Evolutionary conservation across 2,329 filamentous ascomycete species (phyloP), one percentile per base, ranked within the genome.

Genomic region (Fusarium phyllophilum): DNA sequence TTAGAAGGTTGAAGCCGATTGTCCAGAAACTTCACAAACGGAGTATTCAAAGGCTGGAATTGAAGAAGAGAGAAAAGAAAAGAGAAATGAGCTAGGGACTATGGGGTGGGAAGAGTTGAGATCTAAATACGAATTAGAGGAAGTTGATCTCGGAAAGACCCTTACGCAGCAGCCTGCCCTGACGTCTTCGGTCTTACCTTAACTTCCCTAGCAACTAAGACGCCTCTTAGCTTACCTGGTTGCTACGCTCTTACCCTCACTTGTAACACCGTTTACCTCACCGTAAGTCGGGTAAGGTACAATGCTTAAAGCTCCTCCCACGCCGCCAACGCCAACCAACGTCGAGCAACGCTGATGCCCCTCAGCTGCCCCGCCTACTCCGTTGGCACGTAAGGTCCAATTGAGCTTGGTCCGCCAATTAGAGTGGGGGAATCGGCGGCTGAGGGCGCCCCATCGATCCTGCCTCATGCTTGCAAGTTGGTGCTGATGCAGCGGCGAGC

Each of bases 301-400:
- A 42, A 34, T 68, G 52, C 61, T 72, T 78, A 62, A 76, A 77
- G 76, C 74, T 78, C 66, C 62, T 71, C 66, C 73, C 68, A 72
- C 72, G 66, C 72, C 70, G 67, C 66, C 63, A 49, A 55, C 52
- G 65, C 67, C 58, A 61, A 68, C 38, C 67, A 59, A 24, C 42
- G 42, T 44, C n/a, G n/a, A 44, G n/a, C 42, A 44, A 69, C 41
- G 49, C 68, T 71, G 67, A 69, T 75, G 72, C 77, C 74, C 77
- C 76, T 76, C 77, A 78, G 70, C 75, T 78, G 77, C 77, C 75
- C 77, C 77, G 72, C 77, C 74, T 70, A 75, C 67, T 73, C 51
- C 45, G 26, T 31, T 29, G 20, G 45, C 29, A 22, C 26, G 18
- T 20, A 56, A 45, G 58, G 59, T 62, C 69, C 67, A 78, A 70